Evolutionary conservation across 768 basidiomycete species (phyloP), one percentile per base, ranked within the genome.

Genomic region (Melanogaster broomeanus): DNA sequence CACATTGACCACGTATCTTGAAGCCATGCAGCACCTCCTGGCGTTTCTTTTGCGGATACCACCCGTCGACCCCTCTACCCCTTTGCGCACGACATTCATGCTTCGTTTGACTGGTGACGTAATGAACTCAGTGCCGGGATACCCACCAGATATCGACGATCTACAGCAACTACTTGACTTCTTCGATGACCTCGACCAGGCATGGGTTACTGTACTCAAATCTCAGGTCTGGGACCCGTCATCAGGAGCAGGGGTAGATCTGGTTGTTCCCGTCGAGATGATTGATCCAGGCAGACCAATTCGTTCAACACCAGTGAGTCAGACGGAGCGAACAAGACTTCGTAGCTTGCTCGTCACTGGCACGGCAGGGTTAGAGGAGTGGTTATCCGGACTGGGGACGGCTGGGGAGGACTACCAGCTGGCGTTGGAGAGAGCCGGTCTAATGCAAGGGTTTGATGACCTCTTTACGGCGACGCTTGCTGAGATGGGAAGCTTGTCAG

Each of bases 251-350:
- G 80, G 71, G 18, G 58, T 69, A n/a, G 71, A 81, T 48, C 63
- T 79, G 28, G 56, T 72, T 5, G 47, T 80, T 3, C 73, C 78
- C n/a, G 68, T 69, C 15, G 71, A 66, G 24, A 68, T 64, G 39
- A 67, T 66, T 25, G 56, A 68, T 6, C 53, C 54, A 1, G 65
- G 63, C 40, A 22, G 13, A 31, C 51, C 62, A 28, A 59, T 72
- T 16, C 74, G 68, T 49, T 74, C 79, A 21, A 70, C 81, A 4
- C 78, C 80, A 3, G 65, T 83, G 41, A 88, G 73, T 50, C 84
- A 86, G 59, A 92, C 90, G 5, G 90, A 91, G 56, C 69, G 81
- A 28, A 84, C 86, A 12, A 75, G 89, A n/a, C 64, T 91, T 22
- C 72, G 80, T 35, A 90, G 88, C 57, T 60, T 91, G 42, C 72